Percentiles rank a stretch among this genome's conserved stretches.
These are phyloP conservation scores for Penicillium malachiteum DNA, from an alignment of 495 filamentous ascomycete species.

Conservation along the genomic window DNA sequence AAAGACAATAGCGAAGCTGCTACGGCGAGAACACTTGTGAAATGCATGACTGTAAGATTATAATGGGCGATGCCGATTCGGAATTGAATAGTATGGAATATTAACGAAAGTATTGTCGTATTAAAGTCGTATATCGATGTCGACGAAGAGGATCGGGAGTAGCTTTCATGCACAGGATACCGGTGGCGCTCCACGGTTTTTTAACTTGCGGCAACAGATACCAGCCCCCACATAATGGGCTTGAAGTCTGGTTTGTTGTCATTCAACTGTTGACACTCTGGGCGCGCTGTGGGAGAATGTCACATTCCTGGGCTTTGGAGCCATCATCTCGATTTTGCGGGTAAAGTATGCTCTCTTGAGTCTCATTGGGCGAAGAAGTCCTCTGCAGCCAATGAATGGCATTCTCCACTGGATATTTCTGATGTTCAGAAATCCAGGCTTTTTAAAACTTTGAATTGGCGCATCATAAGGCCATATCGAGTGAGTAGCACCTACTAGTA, in stretches of 20 bases:
- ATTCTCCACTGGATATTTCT: background rate
- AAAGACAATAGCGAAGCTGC: slow-evolving; percentile 29
- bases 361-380: slow-evolving; percentile 12
- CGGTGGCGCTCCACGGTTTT: slow-evolving; percentile 25
- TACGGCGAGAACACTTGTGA: slow-evolving; percentile 33
- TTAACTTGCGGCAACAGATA: slow-evolving; percentile 13
- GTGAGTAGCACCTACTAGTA: too few species aligned
- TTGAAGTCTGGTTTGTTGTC: slow-evolving; percentile 13
- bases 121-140: background rate
- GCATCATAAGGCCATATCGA: too few species aligned
- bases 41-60: slow-evolving; percentile 18
- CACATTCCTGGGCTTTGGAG: slow-evolving; percentile 23
- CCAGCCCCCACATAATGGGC: slow-evolving; percentile 15
- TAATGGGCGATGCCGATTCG: background rate
- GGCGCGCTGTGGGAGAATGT: slow-evolving; percentile 22
- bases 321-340: slow-evolving; percentile 7
- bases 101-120: slow-evolving; percentile 20
- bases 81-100: background rate
- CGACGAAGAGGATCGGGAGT: slow-evolving; percentile 8
- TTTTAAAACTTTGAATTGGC: background rate
- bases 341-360: slow-evolving; percentile 5
- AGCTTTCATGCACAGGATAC: background rate
- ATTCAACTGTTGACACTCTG: slow-evolving; percentile 17
- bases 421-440: background rate
- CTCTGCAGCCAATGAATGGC: background rate